Base-by-base conservation (phyloP, 257 asterid genomes). In the Salvia rosmarinus region DNA sequence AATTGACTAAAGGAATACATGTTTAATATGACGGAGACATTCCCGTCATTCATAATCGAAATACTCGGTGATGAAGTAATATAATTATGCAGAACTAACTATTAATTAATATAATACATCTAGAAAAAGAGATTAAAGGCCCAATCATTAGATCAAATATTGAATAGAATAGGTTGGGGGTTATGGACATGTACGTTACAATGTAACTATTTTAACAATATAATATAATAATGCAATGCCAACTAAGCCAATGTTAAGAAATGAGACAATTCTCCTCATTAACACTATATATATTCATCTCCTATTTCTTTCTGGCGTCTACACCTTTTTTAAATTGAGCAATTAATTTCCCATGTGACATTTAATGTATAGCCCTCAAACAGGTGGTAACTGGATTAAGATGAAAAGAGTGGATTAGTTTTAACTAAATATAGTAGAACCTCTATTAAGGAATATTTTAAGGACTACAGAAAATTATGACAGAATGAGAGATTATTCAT, bases 311-410 rank as follows among this genome's bases (percentile, higher is more conserved):
- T 14, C 64, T 72, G 46, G 65, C 71, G 5, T 40, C 37, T 50
- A 28, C 5, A 37, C 56, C 20, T 47, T 71, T 72, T 23, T 59
- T 25, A 69, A 39, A 62, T 28, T n/a, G 19, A 21, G 67, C 77
- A 19, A 50, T 62, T 34, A 46, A 62, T 72, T 34, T 63, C 43
- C 54, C 78, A 64, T 52, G 65, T 54, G 60, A 30, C 78, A 52
- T 35, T 51, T 63, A 72, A 34, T 20, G 28, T 30, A 35, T 47
- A 59, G 3, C 51, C 39, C 47, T 62, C 49, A 44, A 14, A 46
- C 52, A 46, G 52, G 2, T 51, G n/a, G n/a, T n/a, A n/a, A n/a
- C n/a, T n/a, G n/a, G n/a, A n/a, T n/a, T n/a, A n/a, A n/a, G n/a
- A n/a, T n/a, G n/a, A n/a, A n/a, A n/a, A n/a, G n/a, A n/a, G n/a